Base-by-base conservation (phyloP, 202 grass and related monocot genomes). In the Panicum virgatum region DNA sequence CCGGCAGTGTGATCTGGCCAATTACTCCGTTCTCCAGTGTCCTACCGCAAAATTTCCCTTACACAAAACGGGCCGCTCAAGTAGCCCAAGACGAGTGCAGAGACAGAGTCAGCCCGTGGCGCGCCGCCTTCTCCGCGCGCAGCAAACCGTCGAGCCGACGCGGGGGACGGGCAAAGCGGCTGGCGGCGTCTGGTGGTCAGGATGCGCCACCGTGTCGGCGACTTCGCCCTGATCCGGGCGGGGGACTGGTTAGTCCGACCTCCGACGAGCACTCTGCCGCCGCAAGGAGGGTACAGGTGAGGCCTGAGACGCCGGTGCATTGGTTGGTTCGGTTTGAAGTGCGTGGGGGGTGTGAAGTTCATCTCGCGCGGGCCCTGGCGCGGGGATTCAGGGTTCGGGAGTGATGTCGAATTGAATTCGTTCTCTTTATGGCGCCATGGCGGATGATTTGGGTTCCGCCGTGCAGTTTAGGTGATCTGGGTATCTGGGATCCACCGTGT, bases 61-160 rank as follows among this genome's bases (percentile, higher is more conserved):
- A 2, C 32, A 32, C 32, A 40, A 22, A 54, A 54, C 19, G 52
- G 52, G 52, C 52, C 12, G 43, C 43, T 40, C 39, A 40, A 40
- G 39, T 40, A 40, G 47, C 15, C 47, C 47, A 50, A n/a, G 15
- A 50, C 11, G 22, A 25, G 22, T 52, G 18, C 48, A 20, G 9
- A 20, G 48, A 52, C 18, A 52, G 1, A 20, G 1, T 3, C 13
- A 7, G 26, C 27, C 12, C 12, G 5, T 61, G 58, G 12, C 67
- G 43, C 11, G 40, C 40, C 13, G 45, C 66, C 23, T 14, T 47
- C 44, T 39, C 50, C 51, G 52, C 38, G 52, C 79, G 39, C 27
- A 54, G 76, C 84, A 53, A 88, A 88, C 77, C 78, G 84, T 26
- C 63, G 59, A 23, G 80, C 44, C 63, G 69, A 79, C 4, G 88